Base-by-base conservation (phyloP, 1,284 basidiomycete genomes). In the Melampsora allii-populina region DNA sequence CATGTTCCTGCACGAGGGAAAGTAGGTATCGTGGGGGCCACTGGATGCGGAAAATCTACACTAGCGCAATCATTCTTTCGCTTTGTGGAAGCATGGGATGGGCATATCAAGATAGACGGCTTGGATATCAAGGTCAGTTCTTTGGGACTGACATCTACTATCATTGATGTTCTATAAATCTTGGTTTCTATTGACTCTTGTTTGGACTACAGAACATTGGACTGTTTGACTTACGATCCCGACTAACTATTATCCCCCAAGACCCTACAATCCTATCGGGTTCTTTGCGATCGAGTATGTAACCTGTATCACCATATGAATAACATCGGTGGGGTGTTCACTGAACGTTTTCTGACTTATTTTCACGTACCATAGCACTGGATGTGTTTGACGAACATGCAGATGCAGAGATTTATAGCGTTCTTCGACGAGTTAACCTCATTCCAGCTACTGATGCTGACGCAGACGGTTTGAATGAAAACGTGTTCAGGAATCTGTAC, bases 21-120 rank as follows among this genome's bases (percentile, higher is more conserved):
- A 80, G 90, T 95, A 0, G 95, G 94, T 6, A 90, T 98, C 67
- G 95, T 98, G 45, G 95, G 95, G 0, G 94, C 95, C 0, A 94
- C 92, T 0, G 96, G 95, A 9, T 96, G 93, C 79, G 96, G 95
- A n/a, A 98, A 98, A n/a, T 61, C 59, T 0, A 71, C 67, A 27
- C 42, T 75, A 36, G 66, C 74, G 10, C 66, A 63, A 33, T 67
- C 74, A 29, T 63, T 75, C 12, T 46, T 75, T 24, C 66, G 74
- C 24, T 75, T 75, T 60, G 48, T 61, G 42, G 74, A 75, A 69
- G 45, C 50, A 56, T 36, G 29, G 14, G 50, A 48, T 10, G 74
- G 74, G 12, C 12, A 27, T 5, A 71, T 75, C 27, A 46, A 53
- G 33, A 75, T 75, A 29, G 74, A 75, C 31, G 67, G 58, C 33